Conservation (phyloP, 139 green algal genomes). For the Tetratostichococcus sp. region DNA sequence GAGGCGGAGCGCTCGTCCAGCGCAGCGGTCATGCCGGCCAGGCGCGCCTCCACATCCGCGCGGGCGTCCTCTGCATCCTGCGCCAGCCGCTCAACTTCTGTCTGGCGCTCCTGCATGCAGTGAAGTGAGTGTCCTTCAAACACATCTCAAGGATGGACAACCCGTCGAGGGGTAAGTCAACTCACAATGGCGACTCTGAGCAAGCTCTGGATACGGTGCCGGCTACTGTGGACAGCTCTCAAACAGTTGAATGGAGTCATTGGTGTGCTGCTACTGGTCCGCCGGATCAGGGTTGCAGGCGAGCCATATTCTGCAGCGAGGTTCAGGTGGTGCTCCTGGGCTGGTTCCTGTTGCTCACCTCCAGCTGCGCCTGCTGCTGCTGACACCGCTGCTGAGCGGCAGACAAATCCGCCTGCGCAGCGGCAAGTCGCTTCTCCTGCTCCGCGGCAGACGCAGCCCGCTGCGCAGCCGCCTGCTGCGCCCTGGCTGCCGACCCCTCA, state of each 20-base stretch:
- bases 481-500: constrained; percentile 7
- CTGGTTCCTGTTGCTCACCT: too few relatives aligned
- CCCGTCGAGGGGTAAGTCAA: too few relatives aligned
- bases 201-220: too few relatives aligned
- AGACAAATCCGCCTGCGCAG: background rate
- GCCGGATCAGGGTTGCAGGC: too few relatives aligned
- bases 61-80: background rate
- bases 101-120: background rate
- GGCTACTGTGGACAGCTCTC: too few relatives aligned
- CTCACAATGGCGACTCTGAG: too few relatives aligned
- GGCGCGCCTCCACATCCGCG: background rate
- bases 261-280: too few relatives aligned
- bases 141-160: too few relatives aligned
- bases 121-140: too few relatives aligned
- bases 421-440: background rate
- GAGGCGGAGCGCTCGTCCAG: background rate
- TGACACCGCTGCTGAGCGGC: background rate
- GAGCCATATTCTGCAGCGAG: too few relatives aligned
- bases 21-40: background rate
- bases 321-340: too few relatives aligned
- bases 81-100: background rate
- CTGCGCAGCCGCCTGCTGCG: background rate
- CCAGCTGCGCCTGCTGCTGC: background rate
- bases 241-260: too few relatives aligned
- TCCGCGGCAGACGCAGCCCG: background rate